These are phyloP conservation scores for Ballota nigra DNA, from an alignment of 257 asterid species.

Conservation along the genomic window DNA sequence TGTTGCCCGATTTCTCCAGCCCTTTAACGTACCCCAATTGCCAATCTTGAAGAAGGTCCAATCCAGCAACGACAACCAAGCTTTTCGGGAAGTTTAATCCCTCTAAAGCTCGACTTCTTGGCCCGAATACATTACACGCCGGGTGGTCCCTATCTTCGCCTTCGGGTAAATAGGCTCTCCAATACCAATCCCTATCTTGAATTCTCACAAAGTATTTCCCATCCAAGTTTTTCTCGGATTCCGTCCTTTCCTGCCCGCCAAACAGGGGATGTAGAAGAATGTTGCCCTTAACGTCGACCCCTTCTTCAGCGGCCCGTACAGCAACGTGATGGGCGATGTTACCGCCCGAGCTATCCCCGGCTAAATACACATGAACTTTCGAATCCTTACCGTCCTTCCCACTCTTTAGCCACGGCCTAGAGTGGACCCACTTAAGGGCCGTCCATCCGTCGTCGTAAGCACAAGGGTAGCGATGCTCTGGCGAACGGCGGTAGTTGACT, in stretches of 20 bases:
- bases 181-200: slow-evolving; percentile 56
- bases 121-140: slow-evolving; percentile 50
- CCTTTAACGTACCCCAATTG: slow-evolving; percentile 48
- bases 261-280: slow-evolving; percentile 50
- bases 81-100: slow-evolving; percentile 45
- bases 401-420: slow-evolving; percentile 46
- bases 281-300: slow-evolving; percentile 42
- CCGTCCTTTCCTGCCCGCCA: slow-evolving; percentile 51
- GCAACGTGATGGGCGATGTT: slow-evolving; percentile 56
- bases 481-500: slow-evolving; percentile 71
- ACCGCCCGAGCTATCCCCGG: slow-evolving; percentile 56
- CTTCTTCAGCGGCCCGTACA: slow-evolving; percentile 36
- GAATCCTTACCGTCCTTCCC: slow-evolving; percentile 37
- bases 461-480: slow-evolving; percentile 74
- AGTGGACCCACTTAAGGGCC: slow-evolving; percentile 67
- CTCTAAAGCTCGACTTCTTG: slow-evolving; percentile 24
- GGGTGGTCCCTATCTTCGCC: slow-evolving; percentile 56
- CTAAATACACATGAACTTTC: slow-evolving; percentile 44
- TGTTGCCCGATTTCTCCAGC: slow-evolving; percentile 40
- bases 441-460: slow-evolving; percentile 85
- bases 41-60: slow-evolving; percentile 57
- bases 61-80: slow-evolving; percentile 49
- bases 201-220: slow-evolving; percentile 51
- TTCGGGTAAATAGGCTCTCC: slow-evolving; percentile 55
- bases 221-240: slow-evolving; percentile 42